phyloP scores from a whole-genome alignment of 176 grass and related monocot species.

The Olyra latifolia region DNA sequence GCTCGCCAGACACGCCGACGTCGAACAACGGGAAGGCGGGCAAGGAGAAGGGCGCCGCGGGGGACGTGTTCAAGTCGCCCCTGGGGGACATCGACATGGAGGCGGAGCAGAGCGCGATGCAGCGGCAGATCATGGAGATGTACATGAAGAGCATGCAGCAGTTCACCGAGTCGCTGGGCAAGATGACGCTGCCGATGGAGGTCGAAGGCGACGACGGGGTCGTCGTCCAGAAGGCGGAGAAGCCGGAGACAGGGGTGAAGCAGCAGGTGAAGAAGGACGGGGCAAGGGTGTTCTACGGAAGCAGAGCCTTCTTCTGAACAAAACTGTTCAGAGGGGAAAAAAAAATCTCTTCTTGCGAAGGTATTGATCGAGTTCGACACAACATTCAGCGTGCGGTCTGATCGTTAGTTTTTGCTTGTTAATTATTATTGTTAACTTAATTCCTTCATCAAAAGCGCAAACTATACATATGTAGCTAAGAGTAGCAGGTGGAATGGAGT shows the following conservation, averaged over 20 bases:
- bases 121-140: conserved; percentile 97
- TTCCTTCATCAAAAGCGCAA: not conserved
- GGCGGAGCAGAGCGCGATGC: conserved; percentile 78
- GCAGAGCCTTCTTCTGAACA: conserved; percentile 94
- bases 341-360: not conserved
- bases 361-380: not conserved
- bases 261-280: conserved; percentile 66
- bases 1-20: conserved; percentile 57
- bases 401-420: conserved; percentile 22
- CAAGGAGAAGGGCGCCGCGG: conserved; percentile 15
- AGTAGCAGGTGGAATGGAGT: not conserved
- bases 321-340: conserved; percentile 1
- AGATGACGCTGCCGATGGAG: conserved; percentile 77
- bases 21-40: conserved; percentile 27
- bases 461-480: not conserved
- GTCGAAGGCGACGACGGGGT: conserved; percentile 35
- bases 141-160: conserved; percentile 96
- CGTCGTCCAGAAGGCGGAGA: conserved; percentile 34
- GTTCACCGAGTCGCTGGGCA: conserved; percentile 73
- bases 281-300: conserved; percentile 86
- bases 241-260: conserved; percentile 37
- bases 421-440: conserved; percentile 14
- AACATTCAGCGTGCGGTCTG: not conserved
- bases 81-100: conserved; percentile 53
- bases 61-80: conserved; percentile 54